These are phyloP conservation scores for Dentipellis sp. DNA, from an alignment of 768 basidiomycete genomes.

Conservation along the genomic window DNA sequence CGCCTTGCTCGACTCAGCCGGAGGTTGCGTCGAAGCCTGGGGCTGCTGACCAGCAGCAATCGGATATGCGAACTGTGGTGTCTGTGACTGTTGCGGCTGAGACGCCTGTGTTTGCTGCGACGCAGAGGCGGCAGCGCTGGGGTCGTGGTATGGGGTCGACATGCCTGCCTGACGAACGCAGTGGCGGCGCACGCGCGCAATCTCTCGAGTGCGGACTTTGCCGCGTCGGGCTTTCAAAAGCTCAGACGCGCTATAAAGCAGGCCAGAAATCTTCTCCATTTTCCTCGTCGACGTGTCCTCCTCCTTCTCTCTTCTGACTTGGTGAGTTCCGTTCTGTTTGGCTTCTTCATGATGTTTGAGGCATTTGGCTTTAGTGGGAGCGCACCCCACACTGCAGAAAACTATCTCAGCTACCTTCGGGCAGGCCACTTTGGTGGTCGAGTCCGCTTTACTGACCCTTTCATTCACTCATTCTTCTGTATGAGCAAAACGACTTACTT, in stretches of 20 bases:
- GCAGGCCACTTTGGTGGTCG: conserved; percentile 33
- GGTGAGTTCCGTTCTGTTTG: conserved; percentile 17
- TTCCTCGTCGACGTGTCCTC: neutral
- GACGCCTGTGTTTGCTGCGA: conserved; percentile 8
- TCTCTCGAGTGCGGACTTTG: neutral
- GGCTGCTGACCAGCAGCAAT: conserved; percentile 13
- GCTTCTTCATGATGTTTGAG: conserved; percentile 68
- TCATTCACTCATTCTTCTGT: neutral
- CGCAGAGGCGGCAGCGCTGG: conserved; percentile 12
- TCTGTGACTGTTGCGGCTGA: conserved; percentile 11
- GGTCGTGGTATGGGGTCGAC: neutral
- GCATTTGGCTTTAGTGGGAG: conserved; percentile 87
- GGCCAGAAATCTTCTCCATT: neutral
- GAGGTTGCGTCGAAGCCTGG: conserved; percentile 11
- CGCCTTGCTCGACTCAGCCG: conserved; percentile 14
- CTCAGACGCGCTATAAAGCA: neutral
- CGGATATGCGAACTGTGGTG: conserved; percentile 13
- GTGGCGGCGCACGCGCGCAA: neutral
- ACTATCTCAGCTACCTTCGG: conserved; percentile 88
- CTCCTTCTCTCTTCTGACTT: neutral
- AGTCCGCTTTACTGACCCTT: conserved; percentile 38
- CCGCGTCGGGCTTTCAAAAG: neutral
- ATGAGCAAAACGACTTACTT: neutral
- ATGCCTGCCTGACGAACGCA: neutral
- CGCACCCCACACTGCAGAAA: conserved; percentile 69